phyloP scores from a whole-genome alignment of 2,329 filamentous ascomycete species.

The Grosmannia penicillata region DNA sequence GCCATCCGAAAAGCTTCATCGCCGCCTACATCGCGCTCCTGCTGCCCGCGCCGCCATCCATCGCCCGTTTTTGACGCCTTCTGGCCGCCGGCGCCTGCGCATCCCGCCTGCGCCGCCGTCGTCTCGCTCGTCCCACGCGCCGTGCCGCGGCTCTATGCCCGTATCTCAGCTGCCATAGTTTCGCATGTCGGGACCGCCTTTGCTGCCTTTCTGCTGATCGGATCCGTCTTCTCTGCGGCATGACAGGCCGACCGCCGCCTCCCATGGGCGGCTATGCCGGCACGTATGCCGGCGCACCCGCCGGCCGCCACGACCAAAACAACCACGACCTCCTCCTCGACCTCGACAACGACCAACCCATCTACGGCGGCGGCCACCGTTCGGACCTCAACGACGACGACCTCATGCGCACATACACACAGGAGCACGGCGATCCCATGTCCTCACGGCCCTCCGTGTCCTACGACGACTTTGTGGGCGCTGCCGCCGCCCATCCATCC shows the following conservation, averaged over 20 bases:
- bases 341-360: slow-evolving; percentile 53
- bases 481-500: slow-evolving; percentile 33
- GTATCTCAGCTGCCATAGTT: slow-evolving; percentile 8
- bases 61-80: neutral
- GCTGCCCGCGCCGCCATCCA: neutral
- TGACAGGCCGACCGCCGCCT: slow-evolving; percentile 44
- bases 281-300: slow-evolving; percentile 30
- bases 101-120: neutral
- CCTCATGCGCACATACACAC: slow-evolving; percentile 59
- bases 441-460: slow-evolving; percentile 70
- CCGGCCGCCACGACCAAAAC: slow-evolving; percentile 37
- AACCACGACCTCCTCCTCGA: slow-evolving; percentile 59
- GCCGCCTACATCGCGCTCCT: neutral
- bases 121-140: neutral
- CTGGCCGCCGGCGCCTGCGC: neutral
- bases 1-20: neutral
- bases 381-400: slow-evolving; percentile 59
- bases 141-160: slow-evolving; percentile 6
- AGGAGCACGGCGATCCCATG: slow-evolving; percentile 38
- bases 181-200: slow-evolving; percentile 18
- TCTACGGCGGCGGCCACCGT: slow-evolving; percentile 62
- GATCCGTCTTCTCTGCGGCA: slow-evolving; percentile 28
- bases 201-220: slow-evolving; percentile 11
- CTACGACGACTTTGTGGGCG: slow-evolving; percentile 89
- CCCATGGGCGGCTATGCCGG: slow-evolving; percentile 17